Base-by-base conservation (phyloP, 768 basidiomycete species). In the Amanita muscaria region DNA sequence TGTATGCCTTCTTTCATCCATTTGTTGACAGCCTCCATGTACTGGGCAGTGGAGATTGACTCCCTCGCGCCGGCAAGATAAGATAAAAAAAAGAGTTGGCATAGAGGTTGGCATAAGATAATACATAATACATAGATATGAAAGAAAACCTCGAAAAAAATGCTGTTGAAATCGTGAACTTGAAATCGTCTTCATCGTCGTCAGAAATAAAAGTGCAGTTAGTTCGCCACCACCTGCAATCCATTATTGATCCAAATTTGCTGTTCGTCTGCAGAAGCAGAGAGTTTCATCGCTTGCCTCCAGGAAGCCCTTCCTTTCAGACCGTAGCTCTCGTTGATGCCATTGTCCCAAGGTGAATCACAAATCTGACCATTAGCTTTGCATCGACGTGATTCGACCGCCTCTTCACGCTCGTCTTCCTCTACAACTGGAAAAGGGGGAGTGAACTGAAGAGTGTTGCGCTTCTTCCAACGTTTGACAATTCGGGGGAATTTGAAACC, bases 271-370 rank as follows among this genome's bases (percentile, higher is more conserved):
- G 19, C 10, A 7, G 40, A 29, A 29, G n/a, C 40, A 16, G 27
- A 27, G 18, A 16, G 25, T 25, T 30, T 30, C 40, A 40, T 19
- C 9, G 23, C 39, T 22, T 24, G 39, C 24, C 12, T 29, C 40
- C 40, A 40, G 12, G 25, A 40, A 40, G 40, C 25, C 40, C 27
- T 40, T 23, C 40, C 40, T 21, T 40, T 40, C 40, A 40, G 12
- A 4, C 40, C 40, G 10, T 40, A 30, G 27, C 15, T 11, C 15
- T 40, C 40, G 5, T 9, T n/a, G 3, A 18, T 16, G 23, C 25
- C 40, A 18, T 40, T 19, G 27, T 29, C 25, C 40, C 40, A 40
- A 29, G 40, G 40, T 16, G 40, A 40, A 19, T 40, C 27, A 1
- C 15, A 30, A 25, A 40, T 27, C 18, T 14, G 23, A 40, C 9